Base-by-base conservation (phyloP, 192 early-diverging fungal species). In the Entophlyctis helioformis region DNA sequence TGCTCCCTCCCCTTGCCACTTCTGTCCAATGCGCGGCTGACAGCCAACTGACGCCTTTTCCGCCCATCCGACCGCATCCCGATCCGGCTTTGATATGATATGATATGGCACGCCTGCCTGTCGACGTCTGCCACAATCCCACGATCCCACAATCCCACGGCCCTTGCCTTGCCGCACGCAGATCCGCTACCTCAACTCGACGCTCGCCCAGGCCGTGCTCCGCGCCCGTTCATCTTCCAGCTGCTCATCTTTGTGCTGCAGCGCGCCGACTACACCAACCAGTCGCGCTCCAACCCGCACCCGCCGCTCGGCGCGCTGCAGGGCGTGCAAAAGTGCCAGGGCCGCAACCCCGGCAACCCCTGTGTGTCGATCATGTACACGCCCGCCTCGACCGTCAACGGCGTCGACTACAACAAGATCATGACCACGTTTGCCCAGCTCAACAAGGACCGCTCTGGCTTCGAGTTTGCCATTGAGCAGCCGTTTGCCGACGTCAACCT, bases 281-380 rank as follows among this genome's bases (percentile, higher is more conserved):
- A 73, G 37, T 10, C 39, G 9, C 50, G 42, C 15, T 34, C 33
- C 31, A 54, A 59, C 21, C 51, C 39, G 1, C 29, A 67, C 50
- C 71, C 71, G 0, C 55, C 62, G 8, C n/a, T 42, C 6, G 42
- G 73, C 54, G 39, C 59, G 54, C 56, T 70, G 47, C 66, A 36
- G 53, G 77, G 67, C 49, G 49, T 47, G 39, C 64, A 50, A 26
- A 28, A 34, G 18, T 60, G 36, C 42, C 45, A 51, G 67, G 73
- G 76, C 25, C 45, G 48, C 16, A 55, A 59, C 4, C 47, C 42
- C 8, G 42, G 26, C 18, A 50, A 49, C 39, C 66, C 72, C 0
- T 81, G 78, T 60, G 76, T 81, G 48, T 75, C 71, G 52, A 33
- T 81, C 42, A 67, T 81, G 65, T 81, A 66, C 56, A 76, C 70